Base-by-base conservation (phyloP, 805 yeast species). In the Kodamaea jinghongensis region DNA sequence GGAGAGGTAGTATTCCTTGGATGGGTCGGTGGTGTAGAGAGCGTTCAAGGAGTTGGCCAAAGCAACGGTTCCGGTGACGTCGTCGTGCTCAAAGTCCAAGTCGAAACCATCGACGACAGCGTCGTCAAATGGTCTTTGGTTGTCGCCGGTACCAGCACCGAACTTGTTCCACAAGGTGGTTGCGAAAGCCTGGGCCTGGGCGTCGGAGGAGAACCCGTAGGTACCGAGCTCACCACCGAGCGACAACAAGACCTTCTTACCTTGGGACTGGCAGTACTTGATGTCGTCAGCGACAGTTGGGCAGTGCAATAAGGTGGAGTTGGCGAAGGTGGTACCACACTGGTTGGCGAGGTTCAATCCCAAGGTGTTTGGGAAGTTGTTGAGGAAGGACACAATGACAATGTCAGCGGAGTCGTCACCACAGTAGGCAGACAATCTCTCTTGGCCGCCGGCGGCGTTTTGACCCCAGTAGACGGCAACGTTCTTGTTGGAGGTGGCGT, bases 381-480 rank as follows among this genome's bases (percentile, higher is more conserved):
- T 63, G 54, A 89, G 60, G 63, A 90, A 90, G 1, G 96, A 76
- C 25, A 89, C 55, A 9, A 89, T 55, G 41, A 83, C 69, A 38
- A 86, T 79, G 51, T 86, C 95, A 17, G 86, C 88, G 34, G 78
- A 73, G 40, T 78, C 76, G 36, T 79, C 70, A 43, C 70, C 67
- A 71, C 96, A 88, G 67, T 86, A 86, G 34, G 57, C 39, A 28
- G 50, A 48, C 49, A 69, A 53, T 17, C 56, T 35, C 42, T 65
- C 61, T 51, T 77, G 81, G 35, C 48, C 30, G 5, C 55, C 49
- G 8, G 76, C 81, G 11, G 91, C 79, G 51, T 77, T 76, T 64
- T 88, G 96, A 38, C 96, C 96, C 96, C 96, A 88, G 63, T 88
- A 88, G 6, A 85, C 71, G 16, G 83, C 96, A 27, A 86, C 76